phyloP scores from a whole-genome alignment of 75 land plant species.

The Selaginella moellendorffii region DNA sequence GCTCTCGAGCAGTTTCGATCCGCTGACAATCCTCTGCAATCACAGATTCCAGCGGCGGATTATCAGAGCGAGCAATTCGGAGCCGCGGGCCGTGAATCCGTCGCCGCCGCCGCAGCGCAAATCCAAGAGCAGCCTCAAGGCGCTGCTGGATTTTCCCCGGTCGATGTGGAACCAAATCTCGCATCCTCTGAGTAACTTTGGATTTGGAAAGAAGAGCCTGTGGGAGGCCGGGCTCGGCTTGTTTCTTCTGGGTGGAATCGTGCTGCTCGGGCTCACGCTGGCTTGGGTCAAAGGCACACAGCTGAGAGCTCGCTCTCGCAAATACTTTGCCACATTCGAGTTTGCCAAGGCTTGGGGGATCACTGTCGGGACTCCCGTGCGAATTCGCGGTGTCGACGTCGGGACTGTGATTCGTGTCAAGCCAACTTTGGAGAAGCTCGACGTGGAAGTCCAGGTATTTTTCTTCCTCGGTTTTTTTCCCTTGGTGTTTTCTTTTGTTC shows the following conservation, averaged over 20 bases:
- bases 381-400: constrained; percentile 83
- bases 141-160: constrained; percentile 38
- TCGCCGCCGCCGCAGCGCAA: background rate
- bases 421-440: constrained; percentile 67
- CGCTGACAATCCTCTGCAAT: background rate
- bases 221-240: constrained; percentile 93
- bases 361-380: constrained; percentile 73
- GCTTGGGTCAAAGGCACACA: constrained; percentile 79
- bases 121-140: constrained; percentile 19
- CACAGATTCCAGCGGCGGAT: background rate
- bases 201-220: constrained; percentile 73
- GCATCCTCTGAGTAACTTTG: constrained; percentile 67
- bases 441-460: constrained; percentile 74
- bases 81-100: background rate
- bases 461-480: background rate
- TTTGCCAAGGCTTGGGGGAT: constrained; percentile 90
- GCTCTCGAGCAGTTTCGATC: background rate
- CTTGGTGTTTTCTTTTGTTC: background rate
- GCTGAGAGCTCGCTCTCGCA: constrained; percentile 50
- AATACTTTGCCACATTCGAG: constrained; percentile 67
- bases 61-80: background rate
- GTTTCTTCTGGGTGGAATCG: constrained; percentile 67
- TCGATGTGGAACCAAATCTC: constrained; percentile 52
- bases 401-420: constrained; percentile 66
- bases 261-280: constrained; percentile 49